Evolutionary conservation across 1,139 yeast genomes (phyloP).

Genomic region (Arxiozyma telluris): DNA sequence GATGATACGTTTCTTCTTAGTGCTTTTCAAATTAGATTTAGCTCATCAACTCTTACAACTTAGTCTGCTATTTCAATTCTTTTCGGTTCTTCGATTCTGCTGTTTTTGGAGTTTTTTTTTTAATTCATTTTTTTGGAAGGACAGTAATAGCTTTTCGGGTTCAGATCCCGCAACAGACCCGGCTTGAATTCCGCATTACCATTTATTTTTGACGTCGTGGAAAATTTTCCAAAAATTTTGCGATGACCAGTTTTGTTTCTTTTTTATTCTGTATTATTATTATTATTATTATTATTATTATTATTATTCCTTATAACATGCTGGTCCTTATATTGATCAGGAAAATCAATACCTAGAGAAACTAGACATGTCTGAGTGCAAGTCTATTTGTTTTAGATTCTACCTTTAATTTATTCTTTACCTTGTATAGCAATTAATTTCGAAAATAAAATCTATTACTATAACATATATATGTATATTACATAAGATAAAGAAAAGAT

Average conservation of each 20-base stretch:
- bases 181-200: background rate
- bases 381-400: background rate
- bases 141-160: background rate
- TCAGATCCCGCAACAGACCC: background rate
- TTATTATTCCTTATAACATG: too few relatives aligned
- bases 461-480: background rate
- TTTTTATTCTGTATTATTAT: too few relatives aligned
- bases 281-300: too few relatives aligned
- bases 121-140: background rate
- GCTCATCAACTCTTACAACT: background rate
- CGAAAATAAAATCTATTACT: too few relatives aligned
- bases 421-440: background rate
- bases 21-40: too few relatives aligned
- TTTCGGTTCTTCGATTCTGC: background rate
- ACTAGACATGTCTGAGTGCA: background rate
- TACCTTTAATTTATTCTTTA: too few relatives aligned
- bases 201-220: background rate
- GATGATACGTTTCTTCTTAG: too few relatives aligned
- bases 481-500: background rate
- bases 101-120: background rate
- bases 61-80: background rate
- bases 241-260: conserved; percentile 3
- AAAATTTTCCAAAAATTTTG: background rate
- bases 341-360: too few relatives aligned
- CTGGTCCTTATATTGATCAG: too few relatives aligned